Conservation (phyloP, 2,329 filamentous ascomycete genomes). For the Neofusicoccum cordaticola region DNA sequence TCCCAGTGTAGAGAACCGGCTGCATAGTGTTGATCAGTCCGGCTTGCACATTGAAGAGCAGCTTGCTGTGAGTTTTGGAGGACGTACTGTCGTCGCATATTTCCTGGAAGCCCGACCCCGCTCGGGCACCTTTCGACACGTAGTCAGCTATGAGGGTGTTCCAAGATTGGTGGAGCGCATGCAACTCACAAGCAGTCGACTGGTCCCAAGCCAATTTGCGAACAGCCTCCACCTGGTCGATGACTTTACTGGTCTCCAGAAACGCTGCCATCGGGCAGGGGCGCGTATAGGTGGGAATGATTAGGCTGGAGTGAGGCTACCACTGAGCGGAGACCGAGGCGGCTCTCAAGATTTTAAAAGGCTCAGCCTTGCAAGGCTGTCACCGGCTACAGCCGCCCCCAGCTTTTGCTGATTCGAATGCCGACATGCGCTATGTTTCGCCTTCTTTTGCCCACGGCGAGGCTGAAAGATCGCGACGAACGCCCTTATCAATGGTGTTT, state of each 20-base stretch:
- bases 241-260: background rate
- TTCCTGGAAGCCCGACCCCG: background rate
- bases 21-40: background rate
- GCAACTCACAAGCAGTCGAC: background rate
- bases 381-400: background rate
- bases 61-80: background rate
- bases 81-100: background rate
- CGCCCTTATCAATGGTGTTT: background rate
- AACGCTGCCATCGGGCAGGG: constrained; percentile 1
- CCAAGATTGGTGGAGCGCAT: background rate
- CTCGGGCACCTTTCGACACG: background rate
- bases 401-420: constrained; percentile 6
- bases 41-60: background rate
- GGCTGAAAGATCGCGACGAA: background rate
- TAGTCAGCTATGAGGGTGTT: background rate
- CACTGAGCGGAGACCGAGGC: background rate
- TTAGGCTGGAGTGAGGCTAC: constrained; percentile 4
- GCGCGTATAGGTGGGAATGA: background rate
- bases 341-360: background rate
- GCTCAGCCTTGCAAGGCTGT: constrained; percentile 6
- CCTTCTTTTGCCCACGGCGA: background rate
- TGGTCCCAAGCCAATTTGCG: background rate
- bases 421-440: background rate
- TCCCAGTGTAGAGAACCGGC: background rate
- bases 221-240: background rate